phyloP scores from a whole-genome alignment of 768 basidiomycete genomes.

The Dioszegia aurantiaca region DNA sequence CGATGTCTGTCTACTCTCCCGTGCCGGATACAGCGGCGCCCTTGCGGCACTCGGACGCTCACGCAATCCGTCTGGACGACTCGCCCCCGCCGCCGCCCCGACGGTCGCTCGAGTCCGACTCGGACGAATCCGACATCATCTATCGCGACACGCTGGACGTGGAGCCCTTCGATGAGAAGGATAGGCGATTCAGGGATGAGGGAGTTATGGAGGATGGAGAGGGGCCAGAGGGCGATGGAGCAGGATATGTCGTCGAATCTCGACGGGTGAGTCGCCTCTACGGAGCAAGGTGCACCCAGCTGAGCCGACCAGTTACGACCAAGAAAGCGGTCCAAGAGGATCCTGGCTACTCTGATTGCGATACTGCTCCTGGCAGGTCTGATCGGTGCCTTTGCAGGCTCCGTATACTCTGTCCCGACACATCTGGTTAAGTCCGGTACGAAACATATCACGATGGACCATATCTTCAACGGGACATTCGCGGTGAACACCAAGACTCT shows the following conservation, averaged over 20 bases:
- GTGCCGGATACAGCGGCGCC: not conserved
- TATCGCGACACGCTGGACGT: slow-evolving; percentile 42
- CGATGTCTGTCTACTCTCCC: slow-evolving; percentile 1
- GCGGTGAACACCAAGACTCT: slow-evolving; percentile 56
- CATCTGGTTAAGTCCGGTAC: slow-evolving; percentile 56
- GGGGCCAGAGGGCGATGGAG: slow-evolving; percentile 26
- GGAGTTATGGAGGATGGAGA: slow-evolving; percentile 34
- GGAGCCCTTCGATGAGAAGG: slow-evolving; percentile 43
- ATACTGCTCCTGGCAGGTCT: slow-evolving; percentile 64
- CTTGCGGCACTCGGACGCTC: not conserved
- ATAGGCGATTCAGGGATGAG: slow-evolving; percentile 44
- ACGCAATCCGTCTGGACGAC: slow-evolving; percentile 7
- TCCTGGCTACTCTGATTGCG: slow-evolving; percentile 63
- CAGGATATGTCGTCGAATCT: slow-evolving; percentile 36
- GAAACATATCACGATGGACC: slow-evolving; percentile 76
- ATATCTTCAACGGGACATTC: slow-evolving; percentile 92
- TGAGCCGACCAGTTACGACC: slow-evolving; percentile 24
- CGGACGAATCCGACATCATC: slow-evolving; percentile 36
- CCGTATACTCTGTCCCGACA: slow-evolving; percentile 62
- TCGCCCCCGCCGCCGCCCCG: not conserved
- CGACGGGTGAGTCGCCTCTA: slow-evolving; percentile 32
- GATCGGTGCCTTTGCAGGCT: slow-evolving; percentile 76
- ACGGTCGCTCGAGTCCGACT: slow-evolving; percentile 20
- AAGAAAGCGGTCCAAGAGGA: slow-evolving; percentile 53
- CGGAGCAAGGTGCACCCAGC: slow-evolving; percentile 4